Evolutionary conservation across 257 asterid species (phyloP).

Genomic region (Solanum bulbocastanum): DNA sequence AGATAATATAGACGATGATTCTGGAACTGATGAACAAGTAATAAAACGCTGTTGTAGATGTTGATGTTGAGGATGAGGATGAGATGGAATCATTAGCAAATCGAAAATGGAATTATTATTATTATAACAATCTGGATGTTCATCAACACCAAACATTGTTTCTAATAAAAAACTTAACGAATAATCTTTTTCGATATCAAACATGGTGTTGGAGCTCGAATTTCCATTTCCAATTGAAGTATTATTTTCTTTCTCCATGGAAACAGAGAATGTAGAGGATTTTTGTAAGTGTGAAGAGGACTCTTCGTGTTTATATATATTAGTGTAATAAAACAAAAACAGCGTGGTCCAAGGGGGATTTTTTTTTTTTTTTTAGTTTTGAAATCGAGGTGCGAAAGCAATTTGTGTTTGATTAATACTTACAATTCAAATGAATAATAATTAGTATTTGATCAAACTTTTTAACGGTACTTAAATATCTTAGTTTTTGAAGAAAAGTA

Average conservation of each 20-base stretch:
- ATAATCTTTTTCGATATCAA: background rate
- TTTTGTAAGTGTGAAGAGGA: background rate
- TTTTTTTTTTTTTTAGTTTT: background rate
- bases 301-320: background rate
- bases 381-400: background rate
- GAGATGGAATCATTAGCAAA: background rate
- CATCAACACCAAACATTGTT: background rate
- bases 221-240: background rate
- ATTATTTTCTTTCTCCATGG: background rate
- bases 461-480: background rate
- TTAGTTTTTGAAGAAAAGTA: no score
- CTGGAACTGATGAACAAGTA: background rate
- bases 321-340: no score
- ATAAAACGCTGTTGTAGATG: background rate
- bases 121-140: background rate
- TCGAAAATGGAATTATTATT: background rate
- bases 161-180: background rate
- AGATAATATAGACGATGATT: slow-evolving; percentile 3
- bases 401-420: background rate
- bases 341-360: background rate
- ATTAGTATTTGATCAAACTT: background rate
- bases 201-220: background rate
- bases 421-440: background rate
- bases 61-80: background rate
- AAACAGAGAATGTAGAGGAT: background rate